Conservation (phyloP, 2,329 filamentous ascomycete species). For the Fusarium gaditjirri region DNA sequence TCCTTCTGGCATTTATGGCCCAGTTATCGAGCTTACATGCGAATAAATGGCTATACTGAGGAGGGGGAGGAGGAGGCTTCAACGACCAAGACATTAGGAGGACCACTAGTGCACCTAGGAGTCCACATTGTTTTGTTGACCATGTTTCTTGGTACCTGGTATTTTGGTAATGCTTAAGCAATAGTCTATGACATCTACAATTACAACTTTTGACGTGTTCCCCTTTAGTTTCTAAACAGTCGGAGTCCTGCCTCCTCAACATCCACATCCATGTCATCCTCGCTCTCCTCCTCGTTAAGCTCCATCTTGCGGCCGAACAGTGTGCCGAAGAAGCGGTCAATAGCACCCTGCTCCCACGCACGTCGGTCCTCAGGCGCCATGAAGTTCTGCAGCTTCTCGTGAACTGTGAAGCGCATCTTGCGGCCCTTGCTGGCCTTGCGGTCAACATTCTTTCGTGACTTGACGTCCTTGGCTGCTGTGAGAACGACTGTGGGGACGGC, state of each 20-base stretch:
- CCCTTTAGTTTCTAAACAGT: slow-evolving; percentile 59
- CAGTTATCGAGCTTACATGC: slow-evolving; percentile 53
- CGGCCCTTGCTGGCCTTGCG: slow-evolving; percentile 95
- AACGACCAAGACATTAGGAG: slow-evolving; percentile 52
- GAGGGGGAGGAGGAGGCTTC: not conserved
- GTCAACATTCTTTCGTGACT: slow-evolving; percentile 85
- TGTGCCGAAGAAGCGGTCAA: slow-evolving; percentile 80
- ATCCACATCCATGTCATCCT: slow-evolving; percentile 63
- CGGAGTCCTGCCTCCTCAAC: slow-evolving; percentile 64
- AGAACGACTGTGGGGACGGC: slow-evolving; percentile 68
- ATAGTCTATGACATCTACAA: slow-evolving; percentile 19
- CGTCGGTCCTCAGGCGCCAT: slow-evolving; percentile 91
- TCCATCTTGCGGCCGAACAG: slow-evolving; percentile 77
- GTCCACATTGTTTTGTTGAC: slow-evolving; percentile 54
- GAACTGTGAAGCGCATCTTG: slow-evolving; percentile 92
- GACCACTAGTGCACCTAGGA: slow-evolving; percentile 57
- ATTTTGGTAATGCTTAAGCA: slow-evolving; percentile 23
- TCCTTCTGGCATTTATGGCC: slow-evolving; percentile 63
- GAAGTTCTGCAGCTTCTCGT: slow-evolving; percentile 98
- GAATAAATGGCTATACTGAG: slow-evolving; percentile 45
- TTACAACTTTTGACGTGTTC: slow-evolving; percentile 21
- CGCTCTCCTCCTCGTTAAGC: slow-evolving; percentile 68
- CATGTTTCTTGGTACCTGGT: slow-evolving; percentile 47
- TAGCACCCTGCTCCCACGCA: slow-evolving; percentile 81
- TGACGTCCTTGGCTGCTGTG: slow-evolving; percentile 78